Percentiles rank a stretch among this genome's conserved stretches.
phyloP scores from a whole-genome alignment of 305 asterid species.

The Fraxinus paxiana region DNA sequence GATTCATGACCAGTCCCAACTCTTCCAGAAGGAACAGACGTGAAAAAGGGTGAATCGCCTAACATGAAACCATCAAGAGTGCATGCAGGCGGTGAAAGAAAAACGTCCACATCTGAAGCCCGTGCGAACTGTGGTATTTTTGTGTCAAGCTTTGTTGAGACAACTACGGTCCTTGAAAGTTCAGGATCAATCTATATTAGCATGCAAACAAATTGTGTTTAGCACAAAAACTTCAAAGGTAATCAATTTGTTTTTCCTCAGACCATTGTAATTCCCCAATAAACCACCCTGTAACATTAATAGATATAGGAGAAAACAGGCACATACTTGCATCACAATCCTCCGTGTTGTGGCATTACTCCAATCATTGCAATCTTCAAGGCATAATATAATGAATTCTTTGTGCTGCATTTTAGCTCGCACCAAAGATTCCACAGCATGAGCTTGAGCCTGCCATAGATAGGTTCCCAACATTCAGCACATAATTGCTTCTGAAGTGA shows the following conservation, averaged over 20 bases:
- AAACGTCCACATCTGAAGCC: conserved; percentile 92
- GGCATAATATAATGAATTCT: conserved; percentile 91
- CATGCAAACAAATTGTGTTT: conserved; percentile 12
- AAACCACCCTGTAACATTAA: background rate
- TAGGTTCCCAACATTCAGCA: conserved; percentile 27
- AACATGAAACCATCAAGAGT: conserved; percentile 92
- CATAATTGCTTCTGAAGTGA: conserved; percentile 11
- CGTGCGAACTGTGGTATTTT: conserved; percentile 96
- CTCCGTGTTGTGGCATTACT: conserved; percentile 92
- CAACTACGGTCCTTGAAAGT: conserved; percentile 88
- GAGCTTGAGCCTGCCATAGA: conserved; percentile 75
- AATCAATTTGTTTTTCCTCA: background rate
- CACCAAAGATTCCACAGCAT: conserved; percentile 85
- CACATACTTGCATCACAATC: conserved; percentile 88
- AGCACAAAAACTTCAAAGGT: background rate
- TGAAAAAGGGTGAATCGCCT: conserved; percentile 92
- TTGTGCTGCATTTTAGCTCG: conserved; percentile 96
- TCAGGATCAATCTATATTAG: conserved; percentile 82
- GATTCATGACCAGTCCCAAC: conserved; percentile 82
- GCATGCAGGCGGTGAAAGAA: conserved; percentile 88
- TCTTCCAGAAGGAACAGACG: conserved; percentile 94
- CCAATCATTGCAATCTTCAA: conserved; percentile 98
- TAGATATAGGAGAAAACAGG: conserved; percentile 17
- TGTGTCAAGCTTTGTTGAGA: conserved; percentile 93
- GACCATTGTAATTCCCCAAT: background rate